A percentile compares a stretch with the other conserved stretches of the same genome.
Conservation (phyloP, 2,329 filamentous ascomycete genomes). For the Neocucurbitaria cava region DNA sequence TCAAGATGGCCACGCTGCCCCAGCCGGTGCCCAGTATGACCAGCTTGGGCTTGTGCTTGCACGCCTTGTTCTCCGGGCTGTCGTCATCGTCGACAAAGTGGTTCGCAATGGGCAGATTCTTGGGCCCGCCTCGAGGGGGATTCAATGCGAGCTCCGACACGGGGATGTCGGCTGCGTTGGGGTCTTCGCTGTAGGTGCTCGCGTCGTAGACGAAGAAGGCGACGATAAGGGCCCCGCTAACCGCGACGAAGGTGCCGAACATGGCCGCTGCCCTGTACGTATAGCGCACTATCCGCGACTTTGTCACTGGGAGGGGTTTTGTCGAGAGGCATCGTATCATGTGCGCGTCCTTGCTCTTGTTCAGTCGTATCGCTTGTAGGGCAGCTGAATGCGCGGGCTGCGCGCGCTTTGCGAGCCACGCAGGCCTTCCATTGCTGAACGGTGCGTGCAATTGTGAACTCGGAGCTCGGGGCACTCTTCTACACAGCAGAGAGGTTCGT, state of each 20-base stretch:
- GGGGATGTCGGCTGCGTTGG: slow-evolving; percentile 72
- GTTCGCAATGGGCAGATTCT: slow-evolving; percentile 92
- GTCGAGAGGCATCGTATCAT: slow-evolving; percentile 38
- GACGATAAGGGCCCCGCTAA: slow-evolving; percentile 72
- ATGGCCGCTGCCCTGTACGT: slow-evolving; percentile 73
- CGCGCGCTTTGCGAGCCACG: slow-evolving; percentile 28
- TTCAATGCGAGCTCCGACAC: slow-evolving; percentile 85
- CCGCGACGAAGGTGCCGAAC: slow-evolving; percentile 76
- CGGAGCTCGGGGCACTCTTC: slow-evolving; percentile 13
- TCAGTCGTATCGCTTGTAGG: slow-evolving; percentile 26
- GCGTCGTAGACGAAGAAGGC: slow-evolving; percentile 95
- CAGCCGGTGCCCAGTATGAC: slow-evolving; percentile 94
- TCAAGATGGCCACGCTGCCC: slow-evolving; percentile 91
- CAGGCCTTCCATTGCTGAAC: slow-evolving; percentile 35
- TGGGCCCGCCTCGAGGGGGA: slow-evolving; percentile 84
- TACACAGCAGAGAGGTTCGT: slow-evolving; percentile 21
- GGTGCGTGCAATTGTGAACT: slow-evolving; percentile 29
- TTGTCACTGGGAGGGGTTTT: slow-evolving; percentile 39
- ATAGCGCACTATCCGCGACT: slow-evolving; percentile 56
- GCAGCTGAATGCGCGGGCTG: slow-evolving; percentile 24
- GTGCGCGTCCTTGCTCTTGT: slow-evolving; percentile 18
- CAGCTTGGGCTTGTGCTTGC: slow-evolving; percentile 88
- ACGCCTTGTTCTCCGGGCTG: slow-evolving; percentile 68
- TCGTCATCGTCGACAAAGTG: slow-evolving; percentile 90
- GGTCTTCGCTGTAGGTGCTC: slow-evolving; percentile 81